phyloP scores from a whole-genome alignment of 345 rosid species.

The Viola odorata region DNA sequence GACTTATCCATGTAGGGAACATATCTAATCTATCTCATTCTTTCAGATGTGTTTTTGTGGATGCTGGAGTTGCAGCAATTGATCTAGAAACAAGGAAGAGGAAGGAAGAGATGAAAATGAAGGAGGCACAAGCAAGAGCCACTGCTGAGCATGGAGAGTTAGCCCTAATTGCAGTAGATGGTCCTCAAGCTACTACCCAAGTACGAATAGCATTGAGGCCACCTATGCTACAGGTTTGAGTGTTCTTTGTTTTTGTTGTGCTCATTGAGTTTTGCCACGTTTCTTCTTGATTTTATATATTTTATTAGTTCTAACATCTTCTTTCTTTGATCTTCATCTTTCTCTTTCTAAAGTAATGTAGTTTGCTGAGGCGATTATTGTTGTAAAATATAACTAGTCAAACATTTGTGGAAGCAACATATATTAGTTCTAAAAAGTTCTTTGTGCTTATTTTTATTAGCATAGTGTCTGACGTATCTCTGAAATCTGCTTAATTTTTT shows the following conservation, averaged over 20 bases:
- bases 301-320: background rate
- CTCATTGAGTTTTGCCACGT: background rate
- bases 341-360: background rate
- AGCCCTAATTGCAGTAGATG: constrained; percentile 82
- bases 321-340: background rate
- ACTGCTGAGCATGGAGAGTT: constrained; percentile 93
- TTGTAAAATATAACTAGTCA: too few species aligned
- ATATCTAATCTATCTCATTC: background rate
- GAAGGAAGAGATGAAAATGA: constrained; percentile 89
- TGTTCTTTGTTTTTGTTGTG: constrained; percentile 1
- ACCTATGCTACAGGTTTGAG: constrained; percentile 87
- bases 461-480: too few species aligned
- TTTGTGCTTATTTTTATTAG: too few species aligned
- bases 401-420: too few species aligned
- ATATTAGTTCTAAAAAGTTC: too few species aligned
- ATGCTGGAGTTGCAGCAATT: constrained; percentile 87
- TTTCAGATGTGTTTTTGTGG: constrained; percentile 90
- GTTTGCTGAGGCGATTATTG: too few species aligned
- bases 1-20: background rate
- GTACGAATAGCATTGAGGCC: constrained; percentile 75
- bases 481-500: too few species aligned
- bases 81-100: constrained; percentile 81
- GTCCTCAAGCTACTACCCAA: constrained; percentile 51
- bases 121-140: constrained; percentile 87
- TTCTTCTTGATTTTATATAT: background rate